Evolutionary conservation across 306 rosid species (phyloP), one percentile per base, ranked within the genome.

Genomic region (Lathyrus tuberosus): DNA sequence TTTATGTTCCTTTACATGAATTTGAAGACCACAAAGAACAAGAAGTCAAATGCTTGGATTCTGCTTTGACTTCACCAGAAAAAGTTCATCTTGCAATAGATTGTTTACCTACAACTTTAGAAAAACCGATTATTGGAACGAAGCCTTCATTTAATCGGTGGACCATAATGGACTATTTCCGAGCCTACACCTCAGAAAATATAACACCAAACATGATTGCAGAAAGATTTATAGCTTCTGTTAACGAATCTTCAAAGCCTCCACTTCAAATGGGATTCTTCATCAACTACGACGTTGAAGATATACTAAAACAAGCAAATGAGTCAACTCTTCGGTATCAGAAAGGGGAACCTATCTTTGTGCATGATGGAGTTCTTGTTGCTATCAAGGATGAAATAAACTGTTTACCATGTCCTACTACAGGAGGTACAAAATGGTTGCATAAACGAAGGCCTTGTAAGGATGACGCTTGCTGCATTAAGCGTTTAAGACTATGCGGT

Each of bases 381-480:
- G 98, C 98, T 41, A 51, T 88, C 77, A 93, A 93, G 85, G 98
- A 90, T 80, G 98, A 90, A 88, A 93, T 93, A 69, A 96, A 93
- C 72, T 93, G 98, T 63, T 78, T 41, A 58, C 98, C 98, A 6
- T 90, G 90, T 82, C 97, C 97, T 11, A 93, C 98, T 10, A 93
- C 98, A 54, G 98, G 97, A 24, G 98, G 98, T 41, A 93, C 97
- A 68, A 88, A 79, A 62, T 93, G 98, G 97, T 63, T 93, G 78
- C 97, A 93, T 85, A 86, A 84, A 77, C 59, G 76, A 73, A 88
- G 98, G 76, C 69, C 79, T 53, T 90, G 91, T 78, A 76, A 41
- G 1, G 83, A 83, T 72, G 98, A 93, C 67, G 96, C 98, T 78
- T 71, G 85, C 41, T 93, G 96, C 57, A 87, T 93, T 24, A 82